Percentiles rank a stretch among this genome's conserved stretches.
These are phyloP conservation scores for Stachybotrys echinatus DNA, from an alignment of 2,329 filamentous ascomycete species.

Conservation along the genomic window DNA sequence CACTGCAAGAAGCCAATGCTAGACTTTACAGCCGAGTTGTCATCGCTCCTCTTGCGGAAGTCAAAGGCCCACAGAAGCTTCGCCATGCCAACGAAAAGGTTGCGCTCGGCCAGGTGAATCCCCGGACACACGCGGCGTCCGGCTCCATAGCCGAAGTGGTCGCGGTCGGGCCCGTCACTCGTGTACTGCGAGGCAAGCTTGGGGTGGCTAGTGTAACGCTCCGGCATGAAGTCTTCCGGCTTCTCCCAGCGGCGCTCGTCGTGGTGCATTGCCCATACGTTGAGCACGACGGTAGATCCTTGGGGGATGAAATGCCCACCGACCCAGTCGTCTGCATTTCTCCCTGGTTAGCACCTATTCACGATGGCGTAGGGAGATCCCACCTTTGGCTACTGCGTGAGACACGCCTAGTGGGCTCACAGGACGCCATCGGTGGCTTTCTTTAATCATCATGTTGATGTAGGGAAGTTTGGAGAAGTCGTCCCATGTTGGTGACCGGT, in stretches of 20 bases:
- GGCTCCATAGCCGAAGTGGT: conserved; percentile 42
- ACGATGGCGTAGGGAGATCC: conserved; percentile 5
- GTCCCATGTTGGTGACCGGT: conserved; percentile 40
- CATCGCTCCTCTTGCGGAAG: too few species aligned
- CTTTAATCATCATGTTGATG: conserved; percentile 47
- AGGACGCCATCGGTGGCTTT: conserved; percentile 51
- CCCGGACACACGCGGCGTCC: conserved; percentile 32
- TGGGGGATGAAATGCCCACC: conserved; percentile 6
- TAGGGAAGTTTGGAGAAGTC: conserved; percentile 47
- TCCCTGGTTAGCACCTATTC: conserved; percentile 2
- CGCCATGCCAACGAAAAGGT: neutral
- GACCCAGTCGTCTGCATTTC: too few species aligned
- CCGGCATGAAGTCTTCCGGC: conserved; percentile 3
- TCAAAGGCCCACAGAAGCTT: neutral
- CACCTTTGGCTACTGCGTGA: too few species aligned
- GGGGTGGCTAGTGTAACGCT: neutral
- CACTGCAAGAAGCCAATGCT: too few species aligned
- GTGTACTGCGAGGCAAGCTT: conserved; percentile 9
- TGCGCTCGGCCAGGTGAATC: neutral
- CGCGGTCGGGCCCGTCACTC: conserved; percentile 17
- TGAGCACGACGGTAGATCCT: conserved; percentile 4
- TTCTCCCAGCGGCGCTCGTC: conserved; percentile 7
- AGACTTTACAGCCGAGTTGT: too few species aligned
- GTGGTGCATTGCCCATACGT: conserved; percentile 5
- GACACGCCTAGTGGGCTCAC: conserved; percentile 17